phyloP scores from a whole-genome alignment of 306 rosid genomes.

The Trifolium subterraneum region DNA sequence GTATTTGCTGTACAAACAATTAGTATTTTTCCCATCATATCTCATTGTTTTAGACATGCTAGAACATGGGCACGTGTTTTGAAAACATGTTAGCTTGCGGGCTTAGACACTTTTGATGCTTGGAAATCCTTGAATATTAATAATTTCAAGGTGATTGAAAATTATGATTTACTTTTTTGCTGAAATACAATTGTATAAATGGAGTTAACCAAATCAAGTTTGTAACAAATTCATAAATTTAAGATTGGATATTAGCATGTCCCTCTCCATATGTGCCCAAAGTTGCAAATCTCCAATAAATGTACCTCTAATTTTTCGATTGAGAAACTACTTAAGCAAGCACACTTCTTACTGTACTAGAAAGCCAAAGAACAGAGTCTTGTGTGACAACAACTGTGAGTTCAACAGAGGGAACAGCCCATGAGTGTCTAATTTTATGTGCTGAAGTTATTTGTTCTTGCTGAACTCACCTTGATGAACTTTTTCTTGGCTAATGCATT shows the following conservation, averaged over 20 bases:
- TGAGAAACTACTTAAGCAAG: slow-evolving; percentile 16
- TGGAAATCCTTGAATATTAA: slow-evolving; percentile 8
- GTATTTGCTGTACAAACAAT: slow-evolving; percentile 8
- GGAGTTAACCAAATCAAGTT: slow-evolving; percentile 1
- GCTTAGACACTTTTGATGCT: slow-evolving; percentile 15
- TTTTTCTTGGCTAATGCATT: slow-evolving; percentile 11
- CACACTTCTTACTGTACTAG: slow-evolving; percentile 6
- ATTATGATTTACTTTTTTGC: neutral
- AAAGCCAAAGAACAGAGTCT: neutral
- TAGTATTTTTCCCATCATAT: slow-evolving; percentile 1
- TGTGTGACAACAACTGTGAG: neutral
- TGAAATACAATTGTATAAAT: neutral
- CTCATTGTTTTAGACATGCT: slow-evolving; percentile 29
- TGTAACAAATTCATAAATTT: slow-evolving; percentile 15
- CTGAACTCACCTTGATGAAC: neutral
- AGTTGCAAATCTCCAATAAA: slow-evolving; percentile 7
- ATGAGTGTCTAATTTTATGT: neutral
- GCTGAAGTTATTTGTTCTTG: neutral
- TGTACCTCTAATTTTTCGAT: neutral
- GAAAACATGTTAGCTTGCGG: slow-evolving; percentile 14
- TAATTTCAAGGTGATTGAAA: neutral
- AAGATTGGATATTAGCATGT: slow-evolving; percentile 7
- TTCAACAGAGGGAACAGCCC: neutral
- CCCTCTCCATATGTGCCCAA: neutral
- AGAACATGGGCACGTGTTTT: slow-evolving; percentile 8